These are phyloP conservation scores for Dictyostelium purpureum DNA, from an alignment of 78 protist species.

Conservation along the genomic window DNA sequence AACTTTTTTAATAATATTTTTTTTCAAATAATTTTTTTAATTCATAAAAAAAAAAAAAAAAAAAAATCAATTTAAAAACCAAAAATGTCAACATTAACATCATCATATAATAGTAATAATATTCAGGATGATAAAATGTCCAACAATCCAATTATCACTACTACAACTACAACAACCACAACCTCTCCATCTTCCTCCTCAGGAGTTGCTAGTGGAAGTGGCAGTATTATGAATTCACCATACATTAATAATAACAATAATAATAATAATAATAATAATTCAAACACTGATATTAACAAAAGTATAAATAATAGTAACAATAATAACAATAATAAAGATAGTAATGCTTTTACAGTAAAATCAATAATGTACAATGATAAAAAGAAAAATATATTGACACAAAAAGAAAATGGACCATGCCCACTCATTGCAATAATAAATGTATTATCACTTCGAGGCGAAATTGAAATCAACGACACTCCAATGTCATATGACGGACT, in stretches of 20 bases:
- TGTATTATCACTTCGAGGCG: constrained; percentile 41
- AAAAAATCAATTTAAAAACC: not conserved
- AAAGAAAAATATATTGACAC: constrained; percentile 40
- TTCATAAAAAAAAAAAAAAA: not conserved
- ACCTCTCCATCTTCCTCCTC: not conserved
- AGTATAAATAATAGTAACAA: not conserved
- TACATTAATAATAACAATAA: not conserved
- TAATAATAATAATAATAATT: not conserved
- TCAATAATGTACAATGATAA: constrained; percentile 4
- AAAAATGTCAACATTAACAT: not conserved
- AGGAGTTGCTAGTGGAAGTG: not conserved
- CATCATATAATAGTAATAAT: not conserved
- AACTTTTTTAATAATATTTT: not conserved
- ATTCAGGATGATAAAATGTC: not conserved
- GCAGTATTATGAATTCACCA: not conserved
- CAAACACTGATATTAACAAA: not conserved
- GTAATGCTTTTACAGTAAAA: constrained; percentile 20
- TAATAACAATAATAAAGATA: not conserved
- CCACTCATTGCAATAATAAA: constrained; percentile 76
- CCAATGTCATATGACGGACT: constrained; percentile 29
- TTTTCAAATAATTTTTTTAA: not conserved
- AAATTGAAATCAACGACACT: constrained; percentile 8
- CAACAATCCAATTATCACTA: not conserved
- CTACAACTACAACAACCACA: constrained; percentile 5
- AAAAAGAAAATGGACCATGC: constrained; percentile 81